Percentiles rank a stretch among this genome's conserved stretches.
Evolutionary conservation across 2,329 filamentous ascomycete genomes (phyloP).

Genomic region (Alternaria hordeiaustralica): DNA sequence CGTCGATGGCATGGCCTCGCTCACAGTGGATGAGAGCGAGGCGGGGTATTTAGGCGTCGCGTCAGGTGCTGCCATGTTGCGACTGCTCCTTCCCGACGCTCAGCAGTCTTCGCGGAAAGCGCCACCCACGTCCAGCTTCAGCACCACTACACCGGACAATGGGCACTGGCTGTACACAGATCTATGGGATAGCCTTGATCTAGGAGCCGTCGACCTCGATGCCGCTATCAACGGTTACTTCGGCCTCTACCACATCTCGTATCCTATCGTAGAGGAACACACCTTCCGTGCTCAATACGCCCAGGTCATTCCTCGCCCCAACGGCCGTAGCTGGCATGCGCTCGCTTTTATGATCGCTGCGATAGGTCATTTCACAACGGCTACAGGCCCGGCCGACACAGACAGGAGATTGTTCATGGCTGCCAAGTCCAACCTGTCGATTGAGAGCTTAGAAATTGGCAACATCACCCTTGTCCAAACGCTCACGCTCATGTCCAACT

Average conservation of each 20-base stretch:
- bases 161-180: neutral
- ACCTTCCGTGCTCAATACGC: constrained; percentile 57
- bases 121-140: neutral
- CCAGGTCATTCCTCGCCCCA: constrained; percentile 45
- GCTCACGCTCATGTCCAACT: constrained; percentile 56
- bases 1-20: neutral
- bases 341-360: neutral
- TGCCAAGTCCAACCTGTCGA: constrained; percentile 54
- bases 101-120: constrained; percentile 2
- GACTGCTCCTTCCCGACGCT: constrained; percentile 22
- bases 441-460: constrained; percentile 57
- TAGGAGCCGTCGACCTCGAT: neutral
- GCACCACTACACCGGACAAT: neutral
- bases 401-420: neutral
- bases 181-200: neutral
- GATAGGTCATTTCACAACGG: neutral
- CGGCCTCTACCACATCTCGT: constrained; percentile 54
- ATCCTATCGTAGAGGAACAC: constrained; percentile 57
- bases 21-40: constrained; percentile 32
- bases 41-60: constrained; percentile 56
- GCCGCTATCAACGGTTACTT: constrained; percentile 53
- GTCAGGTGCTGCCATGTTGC: constrained; percentile 55
- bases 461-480: constrained; percentile 58
- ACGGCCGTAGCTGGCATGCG: constrained; percentile 40
- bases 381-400: neutral